phyloP scores from a whole-genome alignment of 176 grass and related monocot species.

The Cenchrus purpureus region DNA sequence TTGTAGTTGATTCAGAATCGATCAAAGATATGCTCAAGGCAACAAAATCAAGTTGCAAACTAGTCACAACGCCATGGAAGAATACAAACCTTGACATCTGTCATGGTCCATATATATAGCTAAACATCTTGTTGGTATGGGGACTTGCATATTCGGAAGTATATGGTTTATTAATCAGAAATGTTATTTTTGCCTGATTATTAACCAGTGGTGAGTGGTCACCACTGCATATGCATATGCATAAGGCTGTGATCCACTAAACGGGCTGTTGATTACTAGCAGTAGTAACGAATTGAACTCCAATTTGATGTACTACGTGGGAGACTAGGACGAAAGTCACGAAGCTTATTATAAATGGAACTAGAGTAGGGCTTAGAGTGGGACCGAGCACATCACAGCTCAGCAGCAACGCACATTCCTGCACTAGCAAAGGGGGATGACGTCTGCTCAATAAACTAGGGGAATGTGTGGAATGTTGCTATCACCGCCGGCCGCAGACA shows the following conservation, averaged over 20 bases:
- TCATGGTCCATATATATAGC: background rate
- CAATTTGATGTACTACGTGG: background rate
- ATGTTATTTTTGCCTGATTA: background rate
- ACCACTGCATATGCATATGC: background rate
- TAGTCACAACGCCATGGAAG: background rate
- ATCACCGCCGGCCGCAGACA: conserved; percentile 24
- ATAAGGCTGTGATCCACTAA: background rate
- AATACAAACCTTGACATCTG: background rate
- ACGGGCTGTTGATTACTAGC: background rate
- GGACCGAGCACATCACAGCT: conserved; percentile 23
- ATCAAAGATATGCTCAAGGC: conserved; percentile 16
- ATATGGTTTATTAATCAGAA: conserved; percentile 30
- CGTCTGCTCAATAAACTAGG: conserved; percentile 37
- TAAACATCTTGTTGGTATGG: background rate
- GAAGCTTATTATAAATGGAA: background rate
- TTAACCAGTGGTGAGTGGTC: background rate
- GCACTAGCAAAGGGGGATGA: background rate
- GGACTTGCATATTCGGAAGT: background rate
- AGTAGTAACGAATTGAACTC: background rate
- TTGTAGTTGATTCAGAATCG: too few relatives aligned
- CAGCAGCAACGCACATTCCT: conserved; percentile 40
- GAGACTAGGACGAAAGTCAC: background rate
- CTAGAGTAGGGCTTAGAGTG: conserved; percentile 4
- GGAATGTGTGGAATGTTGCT: conserved; percentile 45
- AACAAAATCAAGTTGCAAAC: conserved; percentile 30